These are phyloP conservation scores for Teratosphaeria gauchensis DNA, from an alignment of 2,329 filamentous ascomycete species.

Conservation along the genomic window DNA sequence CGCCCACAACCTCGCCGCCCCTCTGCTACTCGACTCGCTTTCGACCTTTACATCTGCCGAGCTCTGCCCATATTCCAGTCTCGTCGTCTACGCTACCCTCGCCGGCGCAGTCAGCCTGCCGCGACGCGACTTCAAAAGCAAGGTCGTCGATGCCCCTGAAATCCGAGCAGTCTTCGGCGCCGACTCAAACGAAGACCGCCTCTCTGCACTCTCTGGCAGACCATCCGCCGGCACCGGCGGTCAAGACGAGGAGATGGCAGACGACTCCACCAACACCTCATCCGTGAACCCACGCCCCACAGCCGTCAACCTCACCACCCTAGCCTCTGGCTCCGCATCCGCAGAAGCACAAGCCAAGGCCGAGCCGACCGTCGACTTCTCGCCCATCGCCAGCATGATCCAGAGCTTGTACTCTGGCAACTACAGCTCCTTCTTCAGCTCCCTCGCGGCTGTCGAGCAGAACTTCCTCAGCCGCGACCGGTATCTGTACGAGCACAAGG, in stretches of 20 bases:
- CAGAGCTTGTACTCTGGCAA: constrained; percentile 86
- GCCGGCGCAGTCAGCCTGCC: constrained; percentile 91
- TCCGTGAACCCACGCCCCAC: constrained; percentile 48
- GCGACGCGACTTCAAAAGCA: constrained; percentile 96
- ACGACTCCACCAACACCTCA: constrained; percentile 7
- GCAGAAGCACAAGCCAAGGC: constrained; percentile 58
- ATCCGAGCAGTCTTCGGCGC: constrained; percentile 89
- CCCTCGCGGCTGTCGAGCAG: constrained; percentile 82
- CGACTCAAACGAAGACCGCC: constrained; percentile 69
- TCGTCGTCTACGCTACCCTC: constrained; percentile 92
- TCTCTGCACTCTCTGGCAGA: constrained; percentile 70
- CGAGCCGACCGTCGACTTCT: constrained; percentile 80
- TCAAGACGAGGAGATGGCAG: constrained; percentile 60
- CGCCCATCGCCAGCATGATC: constrained; percentile 75
- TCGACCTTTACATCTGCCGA: constrained; percentile 99
- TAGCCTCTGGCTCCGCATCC: constrained; percentile 50
- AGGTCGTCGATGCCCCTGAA: constrained; percentile 95
- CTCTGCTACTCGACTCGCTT: constrained; percentile 88
- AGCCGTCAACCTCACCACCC: constrained; percentile 77
- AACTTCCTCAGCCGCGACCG: constrained; percentile 89
- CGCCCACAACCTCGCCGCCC: constrained; percentile 80
- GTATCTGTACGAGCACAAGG: constrained; percentile 89
- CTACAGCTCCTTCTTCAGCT: constrained; percentile 89
- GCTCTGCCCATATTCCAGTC: constrained; percentile 88
- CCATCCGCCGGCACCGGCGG: constrained; percentile 69